Conservation (phyloP, 805 yeast genomes). For the Lipomyces japonicus region DNA sequence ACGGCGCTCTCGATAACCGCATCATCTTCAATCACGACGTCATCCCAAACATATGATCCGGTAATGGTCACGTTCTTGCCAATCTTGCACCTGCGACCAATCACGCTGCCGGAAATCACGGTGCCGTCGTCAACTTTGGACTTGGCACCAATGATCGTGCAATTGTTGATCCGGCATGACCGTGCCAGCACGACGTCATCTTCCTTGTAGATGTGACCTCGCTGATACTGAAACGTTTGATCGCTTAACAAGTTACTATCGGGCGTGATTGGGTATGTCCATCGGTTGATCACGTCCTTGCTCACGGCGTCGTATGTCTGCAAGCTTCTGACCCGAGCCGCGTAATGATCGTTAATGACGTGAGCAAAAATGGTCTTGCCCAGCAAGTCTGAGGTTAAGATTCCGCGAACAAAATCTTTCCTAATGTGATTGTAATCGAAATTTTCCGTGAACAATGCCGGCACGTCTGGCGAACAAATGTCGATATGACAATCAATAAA, state of each 20-base stretch:
- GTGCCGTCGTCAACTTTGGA: conserved; percentile 76
- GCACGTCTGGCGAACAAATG: conserved; percentile 90
- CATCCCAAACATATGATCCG: conserved; percentile 85
- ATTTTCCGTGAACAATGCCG: conserved; percentile 92
- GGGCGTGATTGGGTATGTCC: conserved; percentile 89
- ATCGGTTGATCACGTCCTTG: conserved; percentile 84
- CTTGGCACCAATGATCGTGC: conserved; percentile 77
- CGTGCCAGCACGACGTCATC: conserved; percentile 85
- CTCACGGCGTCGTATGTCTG: conserved; percentile 88
- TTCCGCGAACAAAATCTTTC: conserved; percentile 85
- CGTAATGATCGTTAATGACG: conserved; percentile 73
- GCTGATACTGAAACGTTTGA: conserved; percentile 74
- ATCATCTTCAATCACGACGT: conserved; percentile 66
- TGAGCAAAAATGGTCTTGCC: conserved; percentile 89
- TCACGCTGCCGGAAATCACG: conserved; percentile 59
- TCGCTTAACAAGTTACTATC: conserved; percentile 71
- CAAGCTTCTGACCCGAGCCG: conserved; percentile 94
- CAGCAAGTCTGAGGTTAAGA: conserved; percentile 80
- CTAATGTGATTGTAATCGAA: conserved; percentile 89
- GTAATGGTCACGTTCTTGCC: conserved; percentile 70
- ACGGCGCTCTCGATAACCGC: conserved; percentile 58
- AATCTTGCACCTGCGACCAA: conserved; percentile 82
- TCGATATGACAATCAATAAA: conserved; percentile 95
- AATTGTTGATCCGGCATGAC: conserved; percentile 76
- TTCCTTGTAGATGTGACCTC: conserved; percentile 86